Conservation (phyloP, 1,139 yeast genomes). For the Candida glucosophila region DNA sequence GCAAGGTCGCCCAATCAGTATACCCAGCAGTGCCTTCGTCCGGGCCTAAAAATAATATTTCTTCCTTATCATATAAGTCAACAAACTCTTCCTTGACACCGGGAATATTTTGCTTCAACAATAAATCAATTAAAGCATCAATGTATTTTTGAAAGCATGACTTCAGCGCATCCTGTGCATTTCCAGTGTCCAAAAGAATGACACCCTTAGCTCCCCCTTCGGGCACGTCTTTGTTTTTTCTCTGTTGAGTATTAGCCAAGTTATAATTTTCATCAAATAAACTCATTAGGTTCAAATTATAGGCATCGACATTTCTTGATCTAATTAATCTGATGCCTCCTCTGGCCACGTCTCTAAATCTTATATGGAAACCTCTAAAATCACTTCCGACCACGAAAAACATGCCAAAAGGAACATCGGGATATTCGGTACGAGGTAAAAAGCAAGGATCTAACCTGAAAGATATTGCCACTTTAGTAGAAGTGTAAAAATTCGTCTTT, state of each 20-base stretch:
- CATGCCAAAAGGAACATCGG: conserved; percentile 90
- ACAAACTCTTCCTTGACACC: conserved; percentile 81
- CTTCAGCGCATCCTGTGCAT: conserved; percentile 74
- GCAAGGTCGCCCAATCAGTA: conserved; percentile 98
- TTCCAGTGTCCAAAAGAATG: conserved; percentile 71
- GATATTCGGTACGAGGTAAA: conserved; percentile 79
- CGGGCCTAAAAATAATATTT: conserved; percentile 93
- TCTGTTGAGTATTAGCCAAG: conserved; percentile 92
- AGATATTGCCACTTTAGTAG: conserved; percentile 91
- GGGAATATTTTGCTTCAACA: conserved; percentile 64
- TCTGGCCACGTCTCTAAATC: conserved; percentile 95
- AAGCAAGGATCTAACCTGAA: conserved; percentile 85
- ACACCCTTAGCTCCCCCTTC: conserved; percentile 99
- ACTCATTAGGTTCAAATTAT: conserved; percentile 76
- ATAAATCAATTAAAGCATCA: conserved; percentile 80
- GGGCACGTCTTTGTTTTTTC: conserved; percentile 95
- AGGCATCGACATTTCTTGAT: conserved; percentile 79
- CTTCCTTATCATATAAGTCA: conserved; percentile 76
- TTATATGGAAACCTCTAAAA: conserved; percentile 93
- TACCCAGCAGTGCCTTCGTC: conserved; percentile 96
- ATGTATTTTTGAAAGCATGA: conserved; percentile 89
- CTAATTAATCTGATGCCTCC: conserved; percentile 97
- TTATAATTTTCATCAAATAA: conserved; percentile 95
- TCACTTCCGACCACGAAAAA: conserved; percentile 94
- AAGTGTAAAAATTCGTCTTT: conserved; percentile 89